phyloP scores from a whole-genome alignment of 2,329 filamentous ascomycete species.

The Trichoderma citrinoviride region DNA sequence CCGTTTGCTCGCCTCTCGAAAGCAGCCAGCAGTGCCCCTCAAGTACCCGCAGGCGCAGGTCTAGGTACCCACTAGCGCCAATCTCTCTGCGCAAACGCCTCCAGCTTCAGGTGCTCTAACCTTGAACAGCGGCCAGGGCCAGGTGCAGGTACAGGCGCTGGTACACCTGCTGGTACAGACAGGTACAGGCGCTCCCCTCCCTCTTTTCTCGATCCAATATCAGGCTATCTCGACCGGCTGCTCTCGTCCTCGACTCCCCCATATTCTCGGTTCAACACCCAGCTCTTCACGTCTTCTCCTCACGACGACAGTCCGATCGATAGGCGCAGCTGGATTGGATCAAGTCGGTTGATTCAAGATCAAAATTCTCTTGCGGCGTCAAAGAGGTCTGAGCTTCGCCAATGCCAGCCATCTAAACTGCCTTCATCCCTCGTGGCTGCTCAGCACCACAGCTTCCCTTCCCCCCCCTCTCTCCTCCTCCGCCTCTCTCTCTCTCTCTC shows the following conservation, averaged over 20 bases:
- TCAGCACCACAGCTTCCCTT: not conserved
- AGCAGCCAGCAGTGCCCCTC: not conserved
- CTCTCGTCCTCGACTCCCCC: conserved; percentile 1
- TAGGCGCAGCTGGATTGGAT: not conserved
- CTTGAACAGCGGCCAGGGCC: not conserved
- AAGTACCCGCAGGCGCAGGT: not conserved
- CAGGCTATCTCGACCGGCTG: not conserved
- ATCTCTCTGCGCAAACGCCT: conserved; percentile 6
- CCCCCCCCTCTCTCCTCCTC: not conserved
- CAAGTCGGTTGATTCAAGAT: not conserved
- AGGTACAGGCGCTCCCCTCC: conserved; percentile 2
- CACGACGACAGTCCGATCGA: not conserved
- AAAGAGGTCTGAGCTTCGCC: not conserved
- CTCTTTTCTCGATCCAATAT: conserved; percentile 18
- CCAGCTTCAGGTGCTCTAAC: not conserved
- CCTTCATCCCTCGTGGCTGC: conserved; percentile 6
- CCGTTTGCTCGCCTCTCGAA: not conserved
- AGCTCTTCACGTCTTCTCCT: not conserved
- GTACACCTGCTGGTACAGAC: no score
- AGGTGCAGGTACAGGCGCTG: not conserved
- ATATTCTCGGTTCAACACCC: not conserved
- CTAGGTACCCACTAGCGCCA: not conserved
- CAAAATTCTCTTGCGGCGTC: not conserved
- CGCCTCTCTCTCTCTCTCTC: not conserved
- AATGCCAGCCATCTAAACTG: conserved; percentile 7